phyloP scores from a whole-genome alignment of 2,329 filamentous ascomycete species.

The Ampelomyces quisqualis region DNA sequence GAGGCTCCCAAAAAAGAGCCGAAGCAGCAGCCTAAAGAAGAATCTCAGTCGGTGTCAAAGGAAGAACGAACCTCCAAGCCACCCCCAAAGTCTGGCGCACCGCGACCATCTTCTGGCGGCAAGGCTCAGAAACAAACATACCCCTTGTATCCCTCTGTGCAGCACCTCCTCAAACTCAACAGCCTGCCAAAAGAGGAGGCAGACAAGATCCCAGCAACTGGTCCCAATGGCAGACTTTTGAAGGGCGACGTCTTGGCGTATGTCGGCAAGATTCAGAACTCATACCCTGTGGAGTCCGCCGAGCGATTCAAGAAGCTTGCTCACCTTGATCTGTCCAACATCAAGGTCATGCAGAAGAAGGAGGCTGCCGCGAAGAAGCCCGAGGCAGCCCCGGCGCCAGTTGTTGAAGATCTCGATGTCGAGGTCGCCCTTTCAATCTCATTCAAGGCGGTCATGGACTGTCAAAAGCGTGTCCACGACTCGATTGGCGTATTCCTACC shows the following conservation, averaged over 20 bases:
- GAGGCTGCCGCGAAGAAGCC: constrained; percentile 50
- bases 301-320: constrained; percentile 70
- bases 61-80: constrained; percentile 40
- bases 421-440: constrained; percentile 75
- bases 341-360: constrained; percentile 68
- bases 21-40: constrained; percentile 23
- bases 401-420: constrained; percentile 52
- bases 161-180: constrained; percentile 76
- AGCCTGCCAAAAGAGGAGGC: constrained; percentile 74
- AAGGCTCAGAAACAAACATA: constrained; percentile 66
- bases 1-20: constrained; percentile 37
- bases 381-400: constrained; percentile 39
- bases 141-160: constrained; percentile 79
- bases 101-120: constrained; percentile 37
- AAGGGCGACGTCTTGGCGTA: constrained; percentile 96
- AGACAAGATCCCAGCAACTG: constrained; percentile 80
- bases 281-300: constrained; percentile 70
- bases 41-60: constrained; percentile 31
- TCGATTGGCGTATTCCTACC: constrained; percentile 79
- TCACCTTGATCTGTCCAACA: constrained; percentile 92
- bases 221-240: constrained; percentile 81
- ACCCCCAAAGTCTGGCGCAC: constrained; percentile 28
- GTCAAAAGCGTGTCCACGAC: constrained; percentile 76
- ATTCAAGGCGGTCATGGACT: constrained; percentile 73
- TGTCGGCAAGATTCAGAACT: constrained; percentile 72